A percentile compares a stretch with the other conserved stretches of the same genome.
phyloP scores from a whole-genome alignment of 768 basidiomycete genomes.

The Boletus insuetus region DNA sequence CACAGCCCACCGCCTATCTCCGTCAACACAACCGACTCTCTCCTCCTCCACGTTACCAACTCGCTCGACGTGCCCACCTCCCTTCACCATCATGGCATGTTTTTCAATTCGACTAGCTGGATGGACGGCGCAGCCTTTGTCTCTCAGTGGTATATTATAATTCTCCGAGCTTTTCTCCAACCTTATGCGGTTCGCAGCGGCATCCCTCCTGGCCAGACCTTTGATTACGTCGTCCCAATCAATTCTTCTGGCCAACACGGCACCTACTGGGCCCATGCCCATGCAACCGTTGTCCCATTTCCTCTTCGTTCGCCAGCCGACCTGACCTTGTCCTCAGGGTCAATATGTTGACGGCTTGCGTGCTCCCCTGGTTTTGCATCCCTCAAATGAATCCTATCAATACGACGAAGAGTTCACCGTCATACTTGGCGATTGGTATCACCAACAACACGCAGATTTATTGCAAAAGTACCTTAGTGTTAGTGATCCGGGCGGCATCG shows the following conservation, averaged over 20 bases:
- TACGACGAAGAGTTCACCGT: slow-evolving; percentile 94
- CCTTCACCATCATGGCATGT: slow-evolving; percentile 95
- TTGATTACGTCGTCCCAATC: slow-evolving; percentile 70
- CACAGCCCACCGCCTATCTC: slow-evolving; percentile 79
- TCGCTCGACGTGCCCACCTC: slow-evolving; percentile 62
- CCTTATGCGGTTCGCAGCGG: slow-evolving; percentile 43
- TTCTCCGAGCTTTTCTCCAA: too few relatives aligned
- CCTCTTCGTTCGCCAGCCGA: too few relatives aligned
- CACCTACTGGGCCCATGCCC: slow-evolving; percentile 79
- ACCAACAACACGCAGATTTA: slow-evolving; percentile 64
- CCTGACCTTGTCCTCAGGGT: slow-evolving; percentile 49
- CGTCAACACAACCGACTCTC: slow-evolving; percentile 65
- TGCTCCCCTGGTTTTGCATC: slow-evolving; percentile 77
- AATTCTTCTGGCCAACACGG: slow-evolving; percentile 70
- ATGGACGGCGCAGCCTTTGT: slow-evolving; percentile 85
- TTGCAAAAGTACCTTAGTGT: slow-evolving; percentile 65
- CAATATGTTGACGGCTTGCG: slow-evolving; percentile 94
- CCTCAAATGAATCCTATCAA: slow-evolving; percentile 57
- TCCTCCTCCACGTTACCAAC: slow-evolving; percentile 78
- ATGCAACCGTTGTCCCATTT: slow-evolving; percentile 40
- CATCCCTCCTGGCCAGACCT: slow-evolving; percentile 68
- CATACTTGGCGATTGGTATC: slow-evolving; percentile 91
- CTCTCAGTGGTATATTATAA: slow-evolving; percentile 35
- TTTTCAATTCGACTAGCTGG: slow-evolving; percentile 84
- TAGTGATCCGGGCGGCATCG: slow-evolving; percentile 79